Percentiles rank a stretch among this genome's conserved stretches.
These are phyloP conservation scores for Ophiostoma himal-ulmi DNA, from an alignment of 2,329 filamentous ascomycete species.

Conservation along the genomic window DNA sequence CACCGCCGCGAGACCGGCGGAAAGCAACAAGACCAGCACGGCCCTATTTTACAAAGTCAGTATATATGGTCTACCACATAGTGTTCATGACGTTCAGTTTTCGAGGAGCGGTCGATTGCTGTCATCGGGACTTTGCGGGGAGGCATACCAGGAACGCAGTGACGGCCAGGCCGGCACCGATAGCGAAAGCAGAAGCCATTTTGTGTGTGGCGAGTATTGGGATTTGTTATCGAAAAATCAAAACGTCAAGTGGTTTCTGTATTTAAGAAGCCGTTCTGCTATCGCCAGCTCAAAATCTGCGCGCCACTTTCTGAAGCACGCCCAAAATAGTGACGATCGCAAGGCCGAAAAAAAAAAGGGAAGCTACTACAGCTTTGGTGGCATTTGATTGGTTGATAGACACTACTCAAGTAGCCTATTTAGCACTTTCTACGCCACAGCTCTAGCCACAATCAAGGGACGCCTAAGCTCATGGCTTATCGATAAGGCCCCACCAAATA, in stretches of 20 bases:
- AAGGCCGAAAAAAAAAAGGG: slow-evolving; percentile 11
- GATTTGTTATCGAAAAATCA: neutral
- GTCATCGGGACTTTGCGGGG: neutral
- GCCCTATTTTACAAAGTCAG: slow-evolving; percentile 51
- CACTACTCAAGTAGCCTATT: neutral
- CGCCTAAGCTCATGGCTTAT: slow-evolving; percentile 18
- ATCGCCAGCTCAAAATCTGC: neutral
- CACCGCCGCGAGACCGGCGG: slow-evolving; percentile 70
- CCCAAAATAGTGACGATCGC: slow-evolving; percentile 1
- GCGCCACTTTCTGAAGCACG: slow-evolving; percentile 9
- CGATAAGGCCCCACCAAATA: slow-evolving; percentile 26
- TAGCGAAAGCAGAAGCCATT: slow-evolving; percentile 56
- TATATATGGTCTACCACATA: neutral
- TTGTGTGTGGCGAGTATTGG: neutral
- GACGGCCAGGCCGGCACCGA: slow-evolving; percentile 56
- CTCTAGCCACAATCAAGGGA: slow-evolving; percentile 14
- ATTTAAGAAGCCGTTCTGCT: neutral
- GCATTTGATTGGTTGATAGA: neutral
- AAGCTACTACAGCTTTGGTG: neutral
- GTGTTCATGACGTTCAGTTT: neutral
- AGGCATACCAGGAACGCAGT: slow-evolving; percentile 56
- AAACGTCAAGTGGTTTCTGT: neutral
- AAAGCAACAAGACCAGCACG: slow-evolving; percentile 87
- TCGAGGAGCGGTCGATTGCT: neutral
- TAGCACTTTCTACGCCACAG: slow-evolving; percentile 15